Evolutionary conservation across 768 basidiomycete genomes (phyloP).

Genomic region (Rhodosporidiobolus odoratus): DNA sequence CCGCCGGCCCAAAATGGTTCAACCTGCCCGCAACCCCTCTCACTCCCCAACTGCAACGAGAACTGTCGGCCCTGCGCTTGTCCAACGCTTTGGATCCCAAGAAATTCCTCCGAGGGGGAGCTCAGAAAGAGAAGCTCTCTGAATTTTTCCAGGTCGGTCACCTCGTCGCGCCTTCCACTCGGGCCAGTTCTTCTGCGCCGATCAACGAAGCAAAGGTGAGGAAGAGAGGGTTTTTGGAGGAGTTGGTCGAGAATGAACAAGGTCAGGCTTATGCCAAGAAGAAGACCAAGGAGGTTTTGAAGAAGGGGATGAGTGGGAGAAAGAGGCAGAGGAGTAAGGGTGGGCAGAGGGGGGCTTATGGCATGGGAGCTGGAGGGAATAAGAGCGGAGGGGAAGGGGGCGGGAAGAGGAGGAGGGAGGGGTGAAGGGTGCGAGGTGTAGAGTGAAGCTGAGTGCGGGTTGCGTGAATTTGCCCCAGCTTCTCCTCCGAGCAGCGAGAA

Average conservation of each 20-base stretch:
- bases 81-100: slow-evolving; percentile 87
- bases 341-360: too few species aligned
- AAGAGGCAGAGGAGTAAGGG: slow-evolving; percentile 52
- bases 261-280: slow-evolving; percentile 81
- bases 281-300: slow-evolving; percentile 68
- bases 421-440: too few species aligned
- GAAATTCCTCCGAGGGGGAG: slow-evolving; percentile 63
- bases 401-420: too few species aligned
- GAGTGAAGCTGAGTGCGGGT: too few species aligned
- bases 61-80: slow-evolving; percentile 79
- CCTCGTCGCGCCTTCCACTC: slow-evolving; percentile 66
- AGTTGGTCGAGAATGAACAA: slow-evolving; percentile 81
- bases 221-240: slow-evolving; percentile 79
- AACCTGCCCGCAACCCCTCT: slow-evolving; percentile 71
- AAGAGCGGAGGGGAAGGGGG: too few species aligned
- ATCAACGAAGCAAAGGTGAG: slow-evolving; percentile 46
- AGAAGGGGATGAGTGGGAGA: slow-evolving; percentile 59
- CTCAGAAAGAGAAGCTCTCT: slow-evolving; percentile 76
- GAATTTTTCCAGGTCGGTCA: slow-evolving; percentile 71
- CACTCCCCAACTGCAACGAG: slow-evolving; percentile 70
- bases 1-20: slow-evolving; percentile 78
- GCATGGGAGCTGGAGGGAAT: too few species aligned
- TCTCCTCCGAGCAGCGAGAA: too few species aligned
- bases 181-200: slow-evolving; percentile 58
- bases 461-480: too few species aligned